Conservation (phyloP, 2,329 filamentous ascomycete genomes). For the Calonectria multiphialidica region DNA sequence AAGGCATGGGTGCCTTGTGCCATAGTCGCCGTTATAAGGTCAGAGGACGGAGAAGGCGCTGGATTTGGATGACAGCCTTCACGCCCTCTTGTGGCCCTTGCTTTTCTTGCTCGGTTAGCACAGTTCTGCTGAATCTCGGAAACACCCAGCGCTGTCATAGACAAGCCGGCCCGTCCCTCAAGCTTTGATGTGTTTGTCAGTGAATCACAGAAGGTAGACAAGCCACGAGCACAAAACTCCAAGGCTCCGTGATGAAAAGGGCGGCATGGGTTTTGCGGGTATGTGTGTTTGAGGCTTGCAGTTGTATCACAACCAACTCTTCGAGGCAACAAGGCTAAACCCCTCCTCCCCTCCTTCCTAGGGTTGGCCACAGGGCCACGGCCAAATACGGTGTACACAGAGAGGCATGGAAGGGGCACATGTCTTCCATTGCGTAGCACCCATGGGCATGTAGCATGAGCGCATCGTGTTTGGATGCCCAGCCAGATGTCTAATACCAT, state of each 20-base stretch:
- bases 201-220: not conserved
- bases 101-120: not conserved
- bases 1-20: constrained; percentile 12
- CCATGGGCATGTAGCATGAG: not conserved
- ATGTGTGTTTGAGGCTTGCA: not conserved
- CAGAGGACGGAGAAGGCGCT: constrained; percentile 12
- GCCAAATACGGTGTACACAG: not conserved
- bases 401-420: not conserved
- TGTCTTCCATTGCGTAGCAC: not conserved
- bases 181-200: not conserved
- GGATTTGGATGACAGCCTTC: constrained; percentile 2
- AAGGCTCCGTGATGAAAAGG: not conserved
- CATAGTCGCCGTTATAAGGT: not conserved
- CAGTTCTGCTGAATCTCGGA: constrained; percentile 8
- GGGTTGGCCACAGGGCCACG: not conserved
- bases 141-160: constrained; percentile 15
- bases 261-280: not conserved
- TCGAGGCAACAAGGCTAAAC: not conserved
- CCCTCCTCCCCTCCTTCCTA: not conserved
- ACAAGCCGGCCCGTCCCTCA: constrained; percentile 1
- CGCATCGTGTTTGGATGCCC: not conserved
- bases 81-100: not conserved
- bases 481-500: not conserved
- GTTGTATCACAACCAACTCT: not conserved
- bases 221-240: not conserved